Conservation (phyloP, 345 rosid genomes). For the Acer yangbiense region DNA sequence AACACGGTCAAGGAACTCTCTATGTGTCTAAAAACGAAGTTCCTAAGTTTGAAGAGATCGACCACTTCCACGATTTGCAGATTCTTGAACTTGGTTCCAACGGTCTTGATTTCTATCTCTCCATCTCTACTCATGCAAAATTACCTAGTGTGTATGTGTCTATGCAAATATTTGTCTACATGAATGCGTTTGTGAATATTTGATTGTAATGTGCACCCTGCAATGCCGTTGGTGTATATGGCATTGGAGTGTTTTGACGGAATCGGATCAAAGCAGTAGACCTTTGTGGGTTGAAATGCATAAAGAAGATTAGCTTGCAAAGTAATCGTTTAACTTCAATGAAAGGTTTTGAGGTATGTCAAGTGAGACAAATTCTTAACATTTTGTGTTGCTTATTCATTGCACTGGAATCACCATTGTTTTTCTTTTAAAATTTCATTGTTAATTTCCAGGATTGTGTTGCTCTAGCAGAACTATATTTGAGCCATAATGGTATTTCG, state of each 20-base stretch:
- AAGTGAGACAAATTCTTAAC: background rate
- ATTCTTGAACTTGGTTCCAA: slow-evolving; percentile 97
- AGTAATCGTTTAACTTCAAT: slow-evolving; percentile 90
- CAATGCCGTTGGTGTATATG: background rate
- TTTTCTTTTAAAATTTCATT: background rate
- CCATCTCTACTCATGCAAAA: background rate
- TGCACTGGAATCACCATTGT: background rate
- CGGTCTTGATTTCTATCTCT: slow-evolving; percentile 45
- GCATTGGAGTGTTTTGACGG: slow-evolving; percentile 33
- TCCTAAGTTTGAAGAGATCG: slow-evolving; percentile 82
- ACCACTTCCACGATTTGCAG: slow-evolving; percentile 68
- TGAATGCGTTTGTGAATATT: background rate
- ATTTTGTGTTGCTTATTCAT: background rate
- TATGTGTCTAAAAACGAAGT: slow-evolving; percentile 93
- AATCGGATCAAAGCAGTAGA: slow-evolving; percentile 80
- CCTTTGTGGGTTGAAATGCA: slow-evolving; percentile 76
- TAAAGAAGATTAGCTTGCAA: slow-evolving; percentile 90
- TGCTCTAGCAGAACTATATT: slow-evolving; percentile 88
- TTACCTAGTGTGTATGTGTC: background rate
- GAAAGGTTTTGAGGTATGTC: slow-evolving; percentile 79
- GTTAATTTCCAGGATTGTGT: slow-evolving; percentile 60
- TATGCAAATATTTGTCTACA: background rate
- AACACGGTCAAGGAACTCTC: slow-evolving; percentile 77
- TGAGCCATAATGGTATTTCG: slow-evolving; percentile 92
- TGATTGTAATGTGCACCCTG: too few relatives aligned